phyloP scores from a whole-genome alignment of 2,329 filamentous ascomycete genomes.

The Zopfia rhizophila region DNA sequence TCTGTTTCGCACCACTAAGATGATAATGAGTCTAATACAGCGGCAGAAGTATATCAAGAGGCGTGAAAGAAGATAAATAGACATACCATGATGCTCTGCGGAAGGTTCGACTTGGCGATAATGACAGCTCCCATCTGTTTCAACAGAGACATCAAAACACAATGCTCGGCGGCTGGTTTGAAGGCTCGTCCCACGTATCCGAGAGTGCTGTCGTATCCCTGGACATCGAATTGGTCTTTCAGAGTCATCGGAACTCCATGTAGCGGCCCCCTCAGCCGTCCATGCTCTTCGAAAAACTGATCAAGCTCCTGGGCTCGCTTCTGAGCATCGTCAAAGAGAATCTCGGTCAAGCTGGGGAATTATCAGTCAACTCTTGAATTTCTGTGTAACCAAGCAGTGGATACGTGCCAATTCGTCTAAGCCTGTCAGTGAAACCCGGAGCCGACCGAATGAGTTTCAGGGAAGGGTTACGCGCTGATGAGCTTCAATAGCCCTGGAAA shows the following conservation, averaged over 20 bases:
- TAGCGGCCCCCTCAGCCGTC: constrained; percentile 56
- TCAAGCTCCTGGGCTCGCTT: constrained; percentile 55
- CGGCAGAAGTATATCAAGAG: constrained; percentile 3
- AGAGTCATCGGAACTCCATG: constrained; percentile 61
- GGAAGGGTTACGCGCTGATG: constrained; percentile 38
- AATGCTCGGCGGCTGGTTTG: constrained; percentile 61
- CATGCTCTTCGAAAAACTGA: constrained; percentile 46
- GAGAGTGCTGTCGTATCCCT: constrained; percentile 61
- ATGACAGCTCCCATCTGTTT: constrained; percentile 62
- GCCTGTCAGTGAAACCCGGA: constrained; percentile 45
- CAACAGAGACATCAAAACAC: constrained; percentile 66
- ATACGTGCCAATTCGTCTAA: constrained; percentile 55
- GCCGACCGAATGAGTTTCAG: constrained; percentile 3
- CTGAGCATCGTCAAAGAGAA: constrained; percentile 58
- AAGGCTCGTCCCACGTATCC: constrained; percentile 73
- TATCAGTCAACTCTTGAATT: constrained; percentile 63
- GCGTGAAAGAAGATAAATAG: constrained; percentile 31
- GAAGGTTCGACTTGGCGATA: constrained; percentile 63
- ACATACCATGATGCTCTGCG: constrained; percentile 66
- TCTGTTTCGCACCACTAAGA: constrained; percentile 68
- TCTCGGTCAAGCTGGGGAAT: constrained; percentile 56
- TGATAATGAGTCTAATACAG: constrained; percentile 54
- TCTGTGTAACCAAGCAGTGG: too few relatives aligned
- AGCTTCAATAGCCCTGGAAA: constrained; percentile 40
- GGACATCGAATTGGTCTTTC: constrained; percentile 62